A percentile compares a stretch with the other conserved stretches of the same genome.
Evolutionary conservation across 345 rosid species (phyloP).

Genomic region (Arabidopsis suecica): DNA sequence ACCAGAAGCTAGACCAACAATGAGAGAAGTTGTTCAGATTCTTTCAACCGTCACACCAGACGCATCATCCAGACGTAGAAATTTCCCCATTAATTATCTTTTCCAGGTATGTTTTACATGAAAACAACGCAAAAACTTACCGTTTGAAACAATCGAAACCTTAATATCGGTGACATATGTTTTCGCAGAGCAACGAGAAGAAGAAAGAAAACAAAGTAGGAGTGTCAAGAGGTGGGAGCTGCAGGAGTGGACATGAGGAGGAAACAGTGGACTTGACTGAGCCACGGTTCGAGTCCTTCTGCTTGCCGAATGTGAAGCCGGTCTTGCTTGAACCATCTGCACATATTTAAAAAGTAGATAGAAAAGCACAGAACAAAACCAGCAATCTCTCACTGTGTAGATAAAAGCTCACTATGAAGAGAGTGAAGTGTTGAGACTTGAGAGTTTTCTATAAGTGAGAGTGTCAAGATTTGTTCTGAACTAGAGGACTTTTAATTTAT

Average conservation of each 20-base stretch:
- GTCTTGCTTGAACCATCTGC: conserved; percentile 47
- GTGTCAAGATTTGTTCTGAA: conserved; percentile 16
- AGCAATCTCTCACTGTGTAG: conserved; percentile 29
- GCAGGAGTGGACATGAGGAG: conserved; percentile 54
- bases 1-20: conserved; percentile 92
- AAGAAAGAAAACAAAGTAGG: conserved; percentile 40
- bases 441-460: conserved; percentile 13
- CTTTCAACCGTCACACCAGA: conserved; percentile 85
- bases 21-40: conserved; percentile 97
- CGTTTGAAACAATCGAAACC: not conserved
- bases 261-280: conserved; percentile 84
- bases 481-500: conserved; percentile 1
- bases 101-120: conserved; percentile 56
- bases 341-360: conserved; percentile 27
- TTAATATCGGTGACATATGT: not conserved
- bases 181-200: conserved; percentile 14
- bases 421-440: conserved; percentile 24
- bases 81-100: conserved; percentile 65
- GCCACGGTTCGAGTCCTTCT: conserved; percentile 88
- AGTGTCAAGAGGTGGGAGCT: conserved; percentile 60
- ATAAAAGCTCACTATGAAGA: conserved; percentile 13
- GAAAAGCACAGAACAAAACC: conserved; percentile 20
- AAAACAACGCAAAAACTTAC: not conserved
- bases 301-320: conserved; percentile 54
- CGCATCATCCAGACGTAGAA: conserved; percentile 70